Evolutionary conservation across 768 basidiomycete genomes (phyloP), one percentile per base, ranked within the genome.

Genomic region (Lepiota brunneoincarnata): DNA sequence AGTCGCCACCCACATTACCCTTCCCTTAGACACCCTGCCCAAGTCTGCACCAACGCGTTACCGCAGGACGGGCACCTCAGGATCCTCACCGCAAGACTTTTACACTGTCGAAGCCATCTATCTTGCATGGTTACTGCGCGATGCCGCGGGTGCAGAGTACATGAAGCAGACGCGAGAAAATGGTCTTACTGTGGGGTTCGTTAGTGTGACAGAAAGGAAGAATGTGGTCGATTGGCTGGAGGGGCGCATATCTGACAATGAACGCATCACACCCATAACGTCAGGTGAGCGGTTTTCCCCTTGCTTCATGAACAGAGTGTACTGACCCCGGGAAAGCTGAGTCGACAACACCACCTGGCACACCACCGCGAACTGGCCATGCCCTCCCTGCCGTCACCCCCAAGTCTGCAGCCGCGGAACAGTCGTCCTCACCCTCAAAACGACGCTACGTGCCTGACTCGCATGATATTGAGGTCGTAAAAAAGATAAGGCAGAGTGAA

Each of bases 151-250:
- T 26, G 89, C 87, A 14, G 92, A 95, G 59, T 98, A 98, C 71
- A 84, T 96, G 82, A 88, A 86, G 64, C 86, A 89, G 61, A 86
- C 87, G 2, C 76, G 91, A 51, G 88, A 89, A 63, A 78, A 78
- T 39, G 89, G 91, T 1, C 71, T 93, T 26, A 75, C 82, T 2
- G 79, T 84, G 36, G 87, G 87, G 0, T 80, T 93, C 65, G 91
- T 98, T 36, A 86, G 89, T 60, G 83, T 93, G 31, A 91, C 92
- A 2, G 94, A 97, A 70, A 75, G 94, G 57, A 92, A 90, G 72
- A 77, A 77, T 41, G 84, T 96, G 0, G 83, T 91, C 34, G 93
- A 95, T 48, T 98, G 89, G 84, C 66, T 98, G 40, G 83, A 88
- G 61, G 85, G 89, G 34, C 77, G 72, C 62, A 65, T 69, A 11